Base-by-base conservation (phyloP, 805 yeast genomes). In the Scheffersomyces stipitis region DNA sequence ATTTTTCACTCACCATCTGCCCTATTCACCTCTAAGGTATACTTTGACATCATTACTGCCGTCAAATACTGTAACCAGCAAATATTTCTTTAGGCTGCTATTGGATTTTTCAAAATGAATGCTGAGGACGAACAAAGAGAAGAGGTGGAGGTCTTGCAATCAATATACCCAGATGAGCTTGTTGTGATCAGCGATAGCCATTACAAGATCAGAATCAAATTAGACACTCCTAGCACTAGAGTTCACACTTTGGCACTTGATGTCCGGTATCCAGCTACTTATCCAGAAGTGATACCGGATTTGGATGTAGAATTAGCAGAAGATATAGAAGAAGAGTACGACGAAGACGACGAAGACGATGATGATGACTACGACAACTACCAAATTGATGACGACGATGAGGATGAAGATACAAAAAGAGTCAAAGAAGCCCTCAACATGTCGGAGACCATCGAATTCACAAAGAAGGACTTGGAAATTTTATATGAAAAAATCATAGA, bases 161-260 rank as follows among this genome's bases (percentile, higher is more conserved):
- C 95, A 13, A 91, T 91, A 37, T 91, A 93, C 58, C 99, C 98
- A 4, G 97, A 91, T 55, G 99, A 91, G 59, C 63, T 87, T 22
- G 63, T 56, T n/a, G 51, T 66, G 7, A 49, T 70, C 24, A 54
- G 75, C 1, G 75, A 73, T 15, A 60, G 68, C 5, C 70, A 70
- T 26, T 86, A 78, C 56, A 69, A 77, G 29, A 74, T 91, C 24
- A 66, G 66, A 33, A 48, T 88, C n/a, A 51, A 56, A 15, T 67
- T 90, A 31, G 97, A 91, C 47, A 80, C 91, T 3, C 71, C 73
- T 4, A 71, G 87, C 6, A 79, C 73, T 16, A 66, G 79, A 28
- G 66, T 64, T 15, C 93, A 86, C 52, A 60, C 68, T 5, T 58
- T 87, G 28, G 49, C 65, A 13, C 65, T 88, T 3, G 65, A 64